phyloP scores from a whole-genome alignment of 768 basidiomycete species.

The Suillus sp. region DNA sequence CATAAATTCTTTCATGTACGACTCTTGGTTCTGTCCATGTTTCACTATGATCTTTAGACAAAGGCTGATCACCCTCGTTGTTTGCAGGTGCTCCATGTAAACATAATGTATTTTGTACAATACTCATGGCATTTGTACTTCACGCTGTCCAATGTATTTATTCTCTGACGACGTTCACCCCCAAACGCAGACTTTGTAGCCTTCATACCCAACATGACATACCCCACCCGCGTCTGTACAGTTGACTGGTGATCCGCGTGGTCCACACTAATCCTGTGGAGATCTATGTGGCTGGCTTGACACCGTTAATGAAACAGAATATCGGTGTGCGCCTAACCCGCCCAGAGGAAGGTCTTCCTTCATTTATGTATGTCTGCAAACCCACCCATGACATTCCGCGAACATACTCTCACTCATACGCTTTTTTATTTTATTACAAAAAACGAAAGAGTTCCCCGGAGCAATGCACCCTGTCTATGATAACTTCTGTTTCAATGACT shows the following conservation, averaged over 20 bases:
- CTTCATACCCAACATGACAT: background rate
- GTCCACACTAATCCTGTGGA: background rate
- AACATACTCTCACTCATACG: background rate
- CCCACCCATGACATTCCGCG: background rate
- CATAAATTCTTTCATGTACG: background rate
- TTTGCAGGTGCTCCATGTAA: background rate
- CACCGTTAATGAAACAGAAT: background rate
- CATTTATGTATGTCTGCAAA: background rate
- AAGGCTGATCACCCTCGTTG: background rate
- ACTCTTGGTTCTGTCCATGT: background rate
- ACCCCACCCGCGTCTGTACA: background rate
- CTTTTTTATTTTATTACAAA: too few species aligned
- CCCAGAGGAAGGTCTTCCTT: too few species aligned
- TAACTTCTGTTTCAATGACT: too few species aligned
- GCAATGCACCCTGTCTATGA: too few species aligned
- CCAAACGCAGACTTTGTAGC: background rate
- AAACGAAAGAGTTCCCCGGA: too few species aligned
- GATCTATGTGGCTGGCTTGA: background rate
- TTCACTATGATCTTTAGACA: background rate
- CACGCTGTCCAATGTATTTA: background rate
- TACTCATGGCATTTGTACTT: background rate
- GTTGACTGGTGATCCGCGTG: background rate
- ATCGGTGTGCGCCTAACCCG: background rate
- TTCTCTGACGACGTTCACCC: background rate
- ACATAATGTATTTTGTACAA: slow-evolving; percentile 1